Evolutionary conservation across 768 basidiomycete genomes (phyloP).

Genomic region (Leccinum uliginosum): DNA sequence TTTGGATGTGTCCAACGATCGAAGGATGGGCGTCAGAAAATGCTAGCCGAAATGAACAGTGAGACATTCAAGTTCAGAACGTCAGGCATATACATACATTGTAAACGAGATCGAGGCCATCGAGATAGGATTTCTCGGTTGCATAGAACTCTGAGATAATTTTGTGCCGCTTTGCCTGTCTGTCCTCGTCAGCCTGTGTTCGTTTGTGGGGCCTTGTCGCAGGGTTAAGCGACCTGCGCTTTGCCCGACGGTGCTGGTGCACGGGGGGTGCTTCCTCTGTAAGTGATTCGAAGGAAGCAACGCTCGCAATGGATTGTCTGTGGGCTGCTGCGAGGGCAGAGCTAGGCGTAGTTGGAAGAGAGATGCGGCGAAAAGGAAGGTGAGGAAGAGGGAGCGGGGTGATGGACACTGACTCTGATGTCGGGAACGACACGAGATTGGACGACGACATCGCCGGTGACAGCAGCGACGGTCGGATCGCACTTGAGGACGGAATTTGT

Average conservation of each 20-base stretch:
- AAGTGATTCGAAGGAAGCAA: slow-evolving; percentile 70
- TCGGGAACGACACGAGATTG: slow-evolving; percentile 30
- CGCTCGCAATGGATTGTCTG: slow-evolving; percentile 64
- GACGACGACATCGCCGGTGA: slow-evolving; percentile 8
- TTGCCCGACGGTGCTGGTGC: slow-evolving; percentile 29
- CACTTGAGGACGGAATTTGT: slow-evolving; percentile 1
- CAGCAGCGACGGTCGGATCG: slow-evolving; percentile 17
- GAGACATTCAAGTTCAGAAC: not conserved
- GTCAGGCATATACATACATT: slow-evolving; percentile 44
- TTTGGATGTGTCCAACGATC: slow-evolving; percentile 61
- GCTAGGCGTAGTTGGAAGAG: slow-evolving; percentile 50
- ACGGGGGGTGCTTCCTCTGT: slow-evolving; percentile 40
- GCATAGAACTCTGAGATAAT: slow-evolving; percentile 78
- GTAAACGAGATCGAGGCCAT: slow-evolving; percentile 80
- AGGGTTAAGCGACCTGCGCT: slow-evolving; percentile 34
- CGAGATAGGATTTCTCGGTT: slow-evolving; percentile 77
- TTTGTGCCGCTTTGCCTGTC: slow-evolving; percentile 55
- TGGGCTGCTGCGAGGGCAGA: slow-evolving; percentile 33
- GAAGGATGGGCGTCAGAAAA: slow-evolving; percentile 77
- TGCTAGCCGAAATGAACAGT: slow-evolving; percentile 43
- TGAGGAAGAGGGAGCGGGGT: slow-evolving; percentile 40
- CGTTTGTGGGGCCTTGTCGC: slow-evolving; percentile 22
- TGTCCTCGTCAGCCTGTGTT: slow-evolving; percentile 44
- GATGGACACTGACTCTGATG: slow-evolving; percentile 22
- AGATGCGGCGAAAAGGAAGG: slow-evolving; percentile 62